Evolutionary conservation across 2,329 filamentous ascomycete genomes (phyloP), one percentile per base, ranked within the genome.

Genomic region (Fusarium poae): DNA sequence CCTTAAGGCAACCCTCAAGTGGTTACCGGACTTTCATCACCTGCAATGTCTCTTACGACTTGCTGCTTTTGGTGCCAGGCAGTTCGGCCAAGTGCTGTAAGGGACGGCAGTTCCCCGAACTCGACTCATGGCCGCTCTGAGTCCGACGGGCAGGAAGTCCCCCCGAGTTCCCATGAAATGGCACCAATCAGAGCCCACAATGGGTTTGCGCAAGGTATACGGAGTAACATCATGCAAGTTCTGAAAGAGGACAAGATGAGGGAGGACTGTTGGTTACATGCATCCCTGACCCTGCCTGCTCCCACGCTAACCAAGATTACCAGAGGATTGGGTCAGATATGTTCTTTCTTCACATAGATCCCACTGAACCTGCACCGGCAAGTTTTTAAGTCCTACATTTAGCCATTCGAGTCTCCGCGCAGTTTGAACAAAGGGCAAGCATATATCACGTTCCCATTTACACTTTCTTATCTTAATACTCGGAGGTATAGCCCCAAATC

Each of bases 231-330:
- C 69, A 63, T 65, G 58, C 64, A 68, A 63, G 55, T 51, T 32
- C 58, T 44, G 51, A 55, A 66, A 56, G 60, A 60, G 49, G 46
- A 23, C 35, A 65, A 54, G 46, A 74, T 73, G 70, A 74, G 53
- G 62, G 70, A 74, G 53, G 63, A 63, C 65, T 70, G 52, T 52
- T 51, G 48, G 63, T 45, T 49, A 40, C 53, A 68, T 65, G 48
- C 62, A 68, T 62, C 64, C 72, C 60, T 72, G 64, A 73, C 73
- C 72, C 70, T 51, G 46, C 30, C 59, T 74, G 62, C 39, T 67
- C 57, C 64, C 57, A 53, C 72, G 57, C 71, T 74, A 74, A 56
- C 60, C 60, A 42, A 42, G 43, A 65, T 59, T 65, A 34, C 72
- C 72, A 73, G 57, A 69, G 62, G 52, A 57, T 58, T 72, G 72